Conservation (phyloP, 192 early-diverging fungal species). For the Coemansia sp. region DNA sequence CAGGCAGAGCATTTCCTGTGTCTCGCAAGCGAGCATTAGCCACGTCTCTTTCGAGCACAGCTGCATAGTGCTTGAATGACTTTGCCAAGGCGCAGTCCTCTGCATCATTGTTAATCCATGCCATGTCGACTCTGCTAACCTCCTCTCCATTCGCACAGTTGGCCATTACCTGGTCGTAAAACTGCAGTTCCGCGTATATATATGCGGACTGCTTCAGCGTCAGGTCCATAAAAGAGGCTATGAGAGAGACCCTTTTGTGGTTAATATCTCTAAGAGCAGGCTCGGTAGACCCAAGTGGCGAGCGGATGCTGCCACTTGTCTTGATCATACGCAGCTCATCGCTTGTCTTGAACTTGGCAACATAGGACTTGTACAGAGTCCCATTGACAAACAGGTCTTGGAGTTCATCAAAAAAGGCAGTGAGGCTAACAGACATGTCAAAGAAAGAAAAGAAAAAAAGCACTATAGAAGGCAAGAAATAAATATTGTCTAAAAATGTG, state of each 20-base stretch:
- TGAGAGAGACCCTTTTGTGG: neutral
- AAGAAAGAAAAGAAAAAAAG: neutral
- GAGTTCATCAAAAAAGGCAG: neutral
- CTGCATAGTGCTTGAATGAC: neutral
- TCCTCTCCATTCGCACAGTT: neutral
- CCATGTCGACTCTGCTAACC: neutral
- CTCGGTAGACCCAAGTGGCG: neutral
- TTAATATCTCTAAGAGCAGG: too few relatives aligned
- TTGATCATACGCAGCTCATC: neutral
- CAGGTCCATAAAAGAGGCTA: neutral
- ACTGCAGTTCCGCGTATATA: neutral
- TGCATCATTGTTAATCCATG: conserved; percentile 2
- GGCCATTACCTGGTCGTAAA: neutral
- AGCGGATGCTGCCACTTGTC: neutral
- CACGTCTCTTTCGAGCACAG: neutral
- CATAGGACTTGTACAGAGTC: neutral
- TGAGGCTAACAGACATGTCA: neutral
- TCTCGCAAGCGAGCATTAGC: neutral
- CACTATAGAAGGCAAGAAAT: too few relatives aligned
- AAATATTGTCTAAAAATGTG: too few relatives aligned
- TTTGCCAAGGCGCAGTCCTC: neutral
- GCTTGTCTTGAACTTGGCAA: neutral
- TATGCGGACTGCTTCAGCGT: neutral
- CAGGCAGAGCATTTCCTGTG: neutral
- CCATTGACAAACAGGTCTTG: neutral